Percentiles rank a stretch among this genome's conserved stretches.
These are phyloP conservation scores for Ganoderma leucocontextum DNA, from an alignment of 1,284 basidiomycete species.

Conservation along the genomic window DNA sequence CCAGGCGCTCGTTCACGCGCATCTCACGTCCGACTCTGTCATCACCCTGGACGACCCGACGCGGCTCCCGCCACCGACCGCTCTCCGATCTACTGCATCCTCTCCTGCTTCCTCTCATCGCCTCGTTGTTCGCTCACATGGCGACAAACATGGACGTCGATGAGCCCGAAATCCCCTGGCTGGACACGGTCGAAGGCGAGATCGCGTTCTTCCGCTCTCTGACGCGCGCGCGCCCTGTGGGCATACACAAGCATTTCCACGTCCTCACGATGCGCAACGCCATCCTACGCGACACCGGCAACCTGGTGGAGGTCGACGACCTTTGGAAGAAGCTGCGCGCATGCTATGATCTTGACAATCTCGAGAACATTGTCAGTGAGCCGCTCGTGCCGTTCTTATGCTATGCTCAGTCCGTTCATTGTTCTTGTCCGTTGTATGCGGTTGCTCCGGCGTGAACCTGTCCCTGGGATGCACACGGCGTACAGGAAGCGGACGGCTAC, in stretches of 20 bases:
- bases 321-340: conserved; percentile 79
- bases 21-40: too few species aligned
- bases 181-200: conserved; percentile 80
- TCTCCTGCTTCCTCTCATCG: neutral
- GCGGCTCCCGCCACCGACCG: conserved; percentile 1
- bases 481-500: conserved; percentile 69
- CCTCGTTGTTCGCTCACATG: neutral
- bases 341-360: conserved; percentile 79
- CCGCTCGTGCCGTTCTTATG: conserved; percentile 20
- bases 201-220: conserved; percentile 82
- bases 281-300: conserved; percentile 75
- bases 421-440: neutral
- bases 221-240: conserved; percentile 80
- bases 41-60: neutral
- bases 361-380: conserved; percentile 76
- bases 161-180: conserved; percentile 43
- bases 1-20: too few species aligned
- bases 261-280: conserved; percentile 75
- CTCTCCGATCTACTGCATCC: neutral
- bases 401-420: neutral
- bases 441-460: neutral
- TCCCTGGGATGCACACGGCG: neutral
- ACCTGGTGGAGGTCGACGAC: conserved; percentile 64
- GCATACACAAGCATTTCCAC: conserved; percentile 83
- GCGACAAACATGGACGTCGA: conserved; percentile 29